These are phyloP conservation scores for Diaporthe sp. DNA, from an alignment of 2,329 filamentous ascomycete species.

Conservation along the genomic window DNA sequence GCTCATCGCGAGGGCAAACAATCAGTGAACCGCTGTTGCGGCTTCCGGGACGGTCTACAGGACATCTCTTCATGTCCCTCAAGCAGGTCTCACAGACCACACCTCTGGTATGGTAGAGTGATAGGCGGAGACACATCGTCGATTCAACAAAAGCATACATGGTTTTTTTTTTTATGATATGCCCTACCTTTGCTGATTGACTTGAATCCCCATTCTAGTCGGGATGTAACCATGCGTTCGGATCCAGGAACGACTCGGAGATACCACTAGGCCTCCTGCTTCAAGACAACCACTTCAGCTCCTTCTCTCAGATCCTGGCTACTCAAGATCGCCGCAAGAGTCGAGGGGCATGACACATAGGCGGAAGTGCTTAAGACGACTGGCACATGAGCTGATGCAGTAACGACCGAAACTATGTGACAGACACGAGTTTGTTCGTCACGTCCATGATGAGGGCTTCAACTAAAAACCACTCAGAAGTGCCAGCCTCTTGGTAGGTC, in stretches of 20 bases:
- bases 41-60: conserved; percentile 17
- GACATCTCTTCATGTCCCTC: neutral
- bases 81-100: neutral
- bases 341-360: neutral
- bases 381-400: neutral
- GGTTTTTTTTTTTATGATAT: neutral
- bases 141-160: conserved; percentile 25
- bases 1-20: neutral
- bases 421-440: neutral
- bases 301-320: neutral
- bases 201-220: neutral
- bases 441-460: neutral
- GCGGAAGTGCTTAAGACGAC: neutral
- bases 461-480: neutral
- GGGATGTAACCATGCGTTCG: neutral
- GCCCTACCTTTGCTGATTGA: neutral
- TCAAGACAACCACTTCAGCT: neutral
- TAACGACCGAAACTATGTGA: neutral
- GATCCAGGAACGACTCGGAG: neutral
- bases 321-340: neutral
- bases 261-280: neutral
- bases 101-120: conserved; percentile 14
- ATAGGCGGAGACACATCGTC: neutral
- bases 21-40: neutral
- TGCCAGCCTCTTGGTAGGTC: neutral